Evolutionary conservation across 805 yeast species (phyloP).

Genomic region (Hanseniaspora vineae): DNA sequence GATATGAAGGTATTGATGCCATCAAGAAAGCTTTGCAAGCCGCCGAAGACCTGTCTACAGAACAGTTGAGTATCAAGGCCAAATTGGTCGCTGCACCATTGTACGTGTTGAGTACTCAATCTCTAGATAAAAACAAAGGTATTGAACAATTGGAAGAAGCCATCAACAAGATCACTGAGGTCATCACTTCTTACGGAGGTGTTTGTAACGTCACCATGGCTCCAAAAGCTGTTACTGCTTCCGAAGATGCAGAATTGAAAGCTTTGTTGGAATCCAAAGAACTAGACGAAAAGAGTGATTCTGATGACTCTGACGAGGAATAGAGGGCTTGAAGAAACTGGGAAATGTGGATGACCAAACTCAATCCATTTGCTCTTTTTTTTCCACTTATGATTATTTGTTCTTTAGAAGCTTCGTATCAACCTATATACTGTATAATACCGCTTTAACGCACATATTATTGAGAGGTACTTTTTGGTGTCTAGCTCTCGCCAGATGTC

Average conservation of each 20-base stretch:
- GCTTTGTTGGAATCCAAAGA: constrained; percentile 90
- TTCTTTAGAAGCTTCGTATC: too few relatives aligned
- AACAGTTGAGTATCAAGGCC: constrained; percentile 78
- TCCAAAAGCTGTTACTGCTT: constrained; percentile 97
- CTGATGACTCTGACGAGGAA: constrained; percentile 59
- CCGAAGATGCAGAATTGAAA: constrained; percentile 95
- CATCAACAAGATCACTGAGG: constrained; percentile 57
- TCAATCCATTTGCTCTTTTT: not conserved
- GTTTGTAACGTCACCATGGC: constrained; percentile 89
- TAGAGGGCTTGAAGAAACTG: too few relatives aligned
- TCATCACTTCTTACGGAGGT: constrained; percentile 69
- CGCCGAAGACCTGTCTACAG: constrained; percentile 77
- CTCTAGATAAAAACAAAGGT: constrained; percentile 85
- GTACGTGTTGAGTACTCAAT: constrained; percentile 85
- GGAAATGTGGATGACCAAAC: too few relatives aligned
- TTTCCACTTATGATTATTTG: too few relatives aligned
- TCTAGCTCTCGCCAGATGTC: too few relatives aligned
- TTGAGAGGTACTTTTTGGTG: too few relatives aligned
- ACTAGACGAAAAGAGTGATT: constrained; percentile 73
- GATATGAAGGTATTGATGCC: constrained; percentile 96
- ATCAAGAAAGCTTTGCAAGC: constrained; percentile 78
- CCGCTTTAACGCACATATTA: too few relatives aligned
- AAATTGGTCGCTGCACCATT: constrained; percentile 95
- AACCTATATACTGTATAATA: too few relatives aligned
- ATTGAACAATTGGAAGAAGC: constrained; percentile 67